Conservation (phyloP, 306 rosid species). For the Biancaea sappan region DNA sequence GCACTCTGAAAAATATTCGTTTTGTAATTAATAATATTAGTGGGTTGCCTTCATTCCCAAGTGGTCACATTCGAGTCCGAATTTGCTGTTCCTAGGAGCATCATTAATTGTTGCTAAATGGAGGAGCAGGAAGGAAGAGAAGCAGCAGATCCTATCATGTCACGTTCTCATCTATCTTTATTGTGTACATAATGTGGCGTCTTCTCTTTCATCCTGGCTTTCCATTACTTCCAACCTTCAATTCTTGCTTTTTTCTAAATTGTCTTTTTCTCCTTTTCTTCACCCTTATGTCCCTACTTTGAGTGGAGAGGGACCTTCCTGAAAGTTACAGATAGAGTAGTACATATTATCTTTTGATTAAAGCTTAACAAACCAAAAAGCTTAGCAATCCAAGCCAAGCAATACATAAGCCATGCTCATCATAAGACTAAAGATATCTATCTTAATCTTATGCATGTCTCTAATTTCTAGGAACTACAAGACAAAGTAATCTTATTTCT, state of each 20-base stretch:
- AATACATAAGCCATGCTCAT: conserved; percentile 5
- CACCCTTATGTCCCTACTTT: neutral
- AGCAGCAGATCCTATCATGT: too few relatives aligned
- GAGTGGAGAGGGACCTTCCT: neutral
- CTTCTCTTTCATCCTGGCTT: neutral
- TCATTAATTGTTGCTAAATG: too few relatives aligned
- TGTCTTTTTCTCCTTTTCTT: neutral
- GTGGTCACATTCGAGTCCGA: too few relatives aligned
- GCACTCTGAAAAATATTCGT: too few relatives aligned
- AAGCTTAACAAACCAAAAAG: neutral
- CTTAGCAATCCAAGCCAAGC: conserved; percentile 25
- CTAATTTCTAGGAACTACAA: conserved; percentile 27
- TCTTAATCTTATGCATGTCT: neutral
- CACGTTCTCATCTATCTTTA: too few relatives aligned
- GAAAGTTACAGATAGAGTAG: neutral
- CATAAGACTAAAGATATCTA: neutral
- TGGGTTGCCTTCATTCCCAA: too few relatives aligned
- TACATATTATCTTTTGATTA: neutral
- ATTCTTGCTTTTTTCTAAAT: neutral
- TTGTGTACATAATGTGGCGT: too few relatives aligned
- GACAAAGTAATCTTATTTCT: neutral
- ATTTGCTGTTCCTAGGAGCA: too few relatives aligned
- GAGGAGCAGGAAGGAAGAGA: too few relatives aligned
- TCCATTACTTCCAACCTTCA: neutral
- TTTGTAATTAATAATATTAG: too few relatives aligned